phyloP scores from a whole-genome alignment of 768 basidiomycete genomes.

The Hericium alpestre region DNA sequence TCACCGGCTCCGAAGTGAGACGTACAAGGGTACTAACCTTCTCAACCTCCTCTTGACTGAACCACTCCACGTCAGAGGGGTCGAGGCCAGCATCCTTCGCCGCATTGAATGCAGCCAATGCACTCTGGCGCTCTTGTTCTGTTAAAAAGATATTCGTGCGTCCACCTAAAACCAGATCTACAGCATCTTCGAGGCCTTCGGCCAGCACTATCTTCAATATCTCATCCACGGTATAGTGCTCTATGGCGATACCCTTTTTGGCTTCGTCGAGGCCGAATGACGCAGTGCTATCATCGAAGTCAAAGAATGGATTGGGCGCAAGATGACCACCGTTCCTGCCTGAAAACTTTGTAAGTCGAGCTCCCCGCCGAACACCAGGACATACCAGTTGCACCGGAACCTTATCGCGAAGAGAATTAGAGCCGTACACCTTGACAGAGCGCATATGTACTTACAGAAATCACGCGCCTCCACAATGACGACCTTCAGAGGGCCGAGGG shows the following conservation, averaged over 20 bases:
- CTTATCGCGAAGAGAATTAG: constrained; percentile 21
- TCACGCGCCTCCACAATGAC: constrained; percentile 77
- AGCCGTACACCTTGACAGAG: not conserved
- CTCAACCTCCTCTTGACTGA: constrained; percentile 36
- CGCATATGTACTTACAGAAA: constrained; percentile 47
- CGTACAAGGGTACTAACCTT: constrained; percentile 26
- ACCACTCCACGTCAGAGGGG: constrained; percentile 33
- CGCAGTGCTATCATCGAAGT: constrained; percentile 30
- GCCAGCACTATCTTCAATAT: constrained; percentile 40
- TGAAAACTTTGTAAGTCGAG: constrained; percentile 17
- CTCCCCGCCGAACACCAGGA: not conserved
- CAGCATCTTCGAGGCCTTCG: constrained; percentile 31
- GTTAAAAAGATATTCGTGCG: constrained; percentile 42
- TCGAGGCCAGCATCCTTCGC: constrained; percentile 44
- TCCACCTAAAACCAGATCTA: constrained; percentile 55
- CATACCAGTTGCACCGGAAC: constrained; percentile 68
- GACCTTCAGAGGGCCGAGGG: constrained; percentile 28
- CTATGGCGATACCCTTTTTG: constrained; percentile 39
- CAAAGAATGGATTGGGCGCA: constrained; percentile 36
- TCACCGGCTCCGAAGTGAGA: not conserved
- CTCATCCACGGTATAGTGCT: constrained; percentile 40
- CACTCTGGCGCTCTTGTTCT: constrained; percentile 28
- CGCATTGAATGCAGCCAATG: constrained; percentile 36
- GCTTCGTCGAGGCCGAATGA: constrained; percentile 47
- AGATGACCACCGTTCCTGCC: constrained; percentile 77